Evolutionary conservation across 352 stramenopile genomes (phyloP).

Genomic region (Phytophthora ramorum): DNA sequence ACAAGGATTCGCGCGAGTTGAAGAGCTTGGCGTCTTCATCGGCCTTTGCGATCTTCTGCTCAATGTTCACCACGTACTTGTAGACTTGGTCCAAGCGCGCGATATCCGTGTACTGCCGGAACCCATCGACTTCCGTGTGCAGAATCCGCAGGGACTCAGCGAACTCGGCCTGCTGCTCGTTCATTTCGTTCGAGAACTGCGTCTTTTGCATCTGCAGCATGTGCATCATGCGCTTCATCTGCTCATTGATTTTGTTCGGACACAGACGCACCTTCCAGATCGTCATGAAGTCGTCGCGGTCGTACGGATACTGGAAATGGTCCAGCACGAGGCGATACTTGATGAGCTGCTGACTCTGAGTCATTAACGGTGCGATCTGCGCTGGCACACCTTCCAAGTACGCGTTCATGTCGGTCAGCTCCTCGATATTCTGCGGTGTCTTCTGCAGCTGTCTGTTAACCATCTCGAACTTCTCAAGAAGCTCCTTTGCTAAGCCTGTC

Average conservation of each 20-base stretch:
- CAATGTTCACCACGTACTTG: slow-evolving; percentile 88
- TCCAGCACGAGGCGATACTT: slow-evolving; percentile 85
- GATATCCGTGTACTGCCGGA: slow-evolving; percentile 89
- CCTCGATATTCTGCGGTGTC: slow-evolving; percentile 92
- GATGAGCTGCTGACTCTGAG: slow-evolving; percentile 78
- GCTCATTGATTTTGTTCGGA: slow-evolving; percentile 89
- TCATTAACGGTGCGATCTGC: slow-evolving; percentile 72
- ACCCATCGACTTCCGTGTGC: slow-evolving; percentile 89
- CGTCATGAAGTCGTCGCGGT: slow-evolving; percentile 89
- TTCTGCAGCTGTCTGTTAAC: slow-evolving; percentile 89
- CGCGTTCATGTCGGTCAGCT: slow-evolving; percentile 88
- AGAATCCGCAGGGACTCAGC: slow-evolving; percentile 82
- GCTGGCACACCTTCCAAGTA: slow-evolving; percentile 81
- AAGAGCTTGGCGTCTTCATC: slow-evolving; percentile 92
- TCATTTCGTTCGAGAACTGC: slow-evolving; percentile 91
- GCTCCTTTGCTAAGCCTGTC: slow-evolving; percentile 70
- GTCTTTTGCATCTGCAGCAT: slow-evolving; percentile 86
- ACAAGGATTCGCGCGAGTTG: slow-evolving; percentile 92
- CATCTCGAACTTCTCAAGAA: slow-evolving; percentile 84
- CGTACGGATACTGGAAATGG: slow-evolving; percentile 85
- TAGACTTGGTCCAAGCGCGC: slow-evolving; percentile 86
- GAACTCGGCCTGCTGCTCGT: slow-evolving; percentile 94
- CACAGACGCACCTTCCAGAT: slow-evolving; percentile 90
- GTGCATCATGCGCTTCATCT: slow-evolving; percentile 84
- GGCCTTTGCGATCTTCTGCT: slow-evolving; percentile 88